Conservation (phyloP, 2,329 filamentous ascomycete species). For the Alternaria hordeiaustralica region DNA sequence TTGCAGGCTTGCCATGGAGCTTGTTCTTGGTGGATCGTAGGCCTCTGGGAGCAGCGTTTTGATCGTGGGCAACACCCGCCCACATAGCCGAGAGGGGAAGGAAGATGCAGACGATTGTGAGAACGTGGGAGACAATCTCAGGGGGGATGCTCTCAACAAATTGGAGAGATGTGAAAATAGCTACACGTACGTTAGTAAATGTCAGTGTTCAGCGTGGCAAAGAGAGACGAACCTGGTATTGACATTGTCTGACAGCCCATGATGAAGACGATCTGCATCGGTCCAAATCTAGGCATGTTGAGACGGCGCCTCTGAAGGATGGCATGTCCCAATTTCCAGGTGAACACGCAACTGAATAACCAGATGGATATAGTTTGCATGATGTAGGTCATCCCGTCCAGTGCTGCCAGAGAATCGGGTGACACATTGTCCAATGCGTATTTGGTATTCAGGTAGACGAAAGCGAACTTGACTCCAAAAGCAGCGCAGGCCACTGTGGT, state of each 20-base stretch:
- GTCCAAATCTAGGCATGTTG: constrained; percentile 66
- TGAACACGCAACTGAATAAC: constrained; percentile 68
- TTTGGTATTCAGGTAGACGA: constrained; percentile 57
- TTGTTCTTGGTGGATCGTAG: constrained; percentile 35
- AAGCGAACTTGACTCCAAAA: constrained; percentile 61
- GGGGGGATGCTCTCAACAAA: constrained; percentile 57
- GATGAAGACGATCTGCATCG: constrained; percentile 71
- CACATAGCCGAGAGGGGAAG: constrained; percentile 72
- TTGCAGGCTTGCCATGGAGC: constrained; percentile 20
- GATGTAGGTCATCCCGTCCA: constrained; percentile 54
- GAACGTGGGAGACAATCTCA: constrained; percentile 61
- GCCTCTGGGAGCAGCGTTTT: constrained; percentile 23
- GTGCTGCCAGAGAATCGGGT: constrained; percentile 28
- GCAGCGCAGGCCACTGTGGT: constrained; percentile 58
- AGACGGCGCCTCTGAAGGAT: constrained; percentile 63
- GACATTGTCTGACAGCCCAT: constrained; percentile 72
- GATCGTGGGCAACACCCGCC: constrained; percentile 55
- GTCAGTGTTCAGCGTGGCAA: background rate
- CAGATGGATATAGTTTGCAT: constrained; percentile 63
- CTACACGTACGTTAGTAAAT: constrained; percentile 50
- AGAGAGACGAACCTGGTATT: constrained; percentile 60
- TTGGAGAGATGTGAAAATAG: constrained; percentile 66
- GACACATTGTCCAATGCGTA: constrained; percentile 45
- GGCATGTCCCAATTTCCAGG: constrained; percentile 65
- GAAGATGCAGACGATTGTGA: constrained; percentile 67